A percentile compares a stretch with the other conserved stretches of the same genome.
phyloP scores from a whole-genome alignment of 306 rosid species.

The Trifolium fragiferum region DNA sequence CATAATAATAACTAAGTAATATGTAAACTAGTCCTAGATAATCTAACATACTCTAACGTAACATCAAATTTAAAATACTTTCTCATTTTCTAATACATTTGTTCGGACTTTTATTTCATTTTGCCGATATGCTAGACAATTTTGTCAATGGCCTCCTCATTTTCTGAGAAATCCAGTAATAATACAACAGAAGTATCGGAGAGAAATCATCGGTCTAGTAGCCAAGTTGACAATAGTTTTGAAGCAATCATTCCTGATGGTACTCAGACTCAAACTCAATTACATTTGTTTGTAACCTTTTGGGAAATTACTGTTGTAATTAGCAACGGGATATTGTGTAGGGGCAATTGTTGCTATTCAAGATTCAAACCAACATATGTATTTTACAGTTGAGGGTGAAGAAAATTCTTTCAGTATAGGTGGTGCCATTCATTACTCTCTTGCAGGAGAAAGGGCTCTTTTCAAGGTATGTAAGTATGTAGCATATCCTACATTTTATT shows the following conservation, averaged over 20 bases:
- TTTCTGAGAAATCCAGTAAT: slow-evolving; percentile 58
- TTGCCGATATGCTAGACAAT: slow-evolving; percentile 66
- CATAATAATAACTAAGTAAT: background rate
- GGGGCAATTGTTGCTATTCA: slow-evolving; percentile 93
- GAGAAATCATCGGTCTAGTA: slow-evolving; percentile 46
- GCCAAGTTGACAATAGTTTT: slow-evolving; percentile 50
- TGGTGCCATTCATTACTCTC: slow-evolving; percentile 84
- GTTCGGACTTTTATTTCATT: slow-evolving; percentile 39
- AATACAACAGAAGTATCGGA: slow-evolving; percentile 43
- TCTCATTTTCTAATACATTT: background rate
- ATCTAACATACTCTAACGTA: background rate
- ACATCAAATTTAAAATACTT: slow-evolving; percentile 1
- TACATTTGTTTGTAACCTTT: slow-evolving; percentile 37
- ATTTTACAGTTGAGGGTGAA: slow-evolving; percentile 77
- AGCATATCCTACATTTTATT: slow-evolving; percentile 7
- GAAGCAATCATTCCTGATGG: slow-evolving; percentile 81
- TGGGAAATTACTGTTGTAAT: slow-evolving; percentile 47
- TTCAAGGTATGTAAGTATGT: slow-evolving; percentile 71
- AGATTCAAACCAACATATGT: slow-evolving; percentile 88
- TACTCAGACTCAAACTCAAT: slow-evolving; percentile 43
- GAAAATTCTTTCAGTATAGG: slow-evolving; percentile 60
- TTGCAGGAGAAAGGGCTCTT: slow-evolving; percentile 89
- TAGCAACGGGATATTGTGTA: slow-evolving; percentile 47
- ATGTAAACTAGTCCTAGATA: slow-evolving; percentile 1
- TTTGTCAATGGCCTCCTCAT: slow-evolving; percentile 63